Evolutionary conservation across 2,329 filamentous ascomycete species (phyloP).

Genomic region (Ciborinia camelliae): DNA sequence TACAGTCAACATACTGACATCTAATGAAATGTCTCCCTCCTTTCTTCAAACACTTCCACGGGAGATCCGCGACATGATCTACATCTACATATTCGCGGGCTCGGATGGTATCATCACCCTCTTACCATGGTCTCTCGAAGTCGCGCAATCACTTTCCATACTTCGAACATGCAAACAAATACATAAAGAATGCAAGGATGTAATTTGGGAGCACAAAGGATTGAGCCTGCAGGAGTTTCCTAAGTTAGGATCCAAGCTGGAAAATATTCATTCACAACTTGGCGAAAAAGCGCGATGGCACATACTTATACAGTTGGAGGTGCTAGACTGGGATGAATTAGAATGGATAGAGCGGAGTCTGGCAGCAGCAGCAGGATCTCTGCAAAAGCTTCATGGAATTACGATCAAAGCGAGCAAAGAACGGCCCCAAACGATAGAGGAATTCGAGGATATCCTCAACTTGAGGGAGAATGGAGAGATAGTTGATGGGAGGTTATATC

Average conservation of each 20-base stretch:
- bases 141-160: constrained; percentile 31
- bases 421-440: constrained; percentile 28
- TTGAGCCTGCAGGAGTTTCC: constrained; percentile 26
- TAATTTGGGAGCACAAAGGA: constrained; percentile 33
- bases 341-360: constrained; percentile 27
- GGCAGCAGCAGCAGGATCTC: constrained; percentile 1
- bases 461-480: constrained; percentile 28
- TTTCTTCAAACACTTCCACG: constrained; percentile 33
- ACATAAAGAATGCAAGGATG: constrained; percentile 34
- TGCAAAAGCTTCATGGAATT: constrained; percentile 21
- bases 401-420: constrained; percentile 31
- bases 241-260: constrained; percentile 26
- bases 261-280: not conserved
- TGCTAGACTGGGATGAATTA: constrained; percentile 35
- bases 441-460: constrained; percentile 32
- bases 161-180: constrained; percentile 36
- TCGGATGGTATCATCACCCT: constrained; percentile 28
- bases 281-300: constrained; percentile 17
- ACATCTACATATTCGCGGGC: constrained; percentile 30
- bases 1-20: not conserved
- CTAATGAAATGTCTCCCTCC: constrained; percentile 21
- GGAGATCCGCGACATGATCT: constrained; percentile 36
- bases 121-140: constrained; percentile 32
- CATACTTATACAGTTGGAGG: constrained; percentile 31
- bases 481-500: constrained; percentile 33